Base-by-base conservation (phyloP, 192 early-diverging fungal genomes). In the Ambispora gerdemannii region DNA sequence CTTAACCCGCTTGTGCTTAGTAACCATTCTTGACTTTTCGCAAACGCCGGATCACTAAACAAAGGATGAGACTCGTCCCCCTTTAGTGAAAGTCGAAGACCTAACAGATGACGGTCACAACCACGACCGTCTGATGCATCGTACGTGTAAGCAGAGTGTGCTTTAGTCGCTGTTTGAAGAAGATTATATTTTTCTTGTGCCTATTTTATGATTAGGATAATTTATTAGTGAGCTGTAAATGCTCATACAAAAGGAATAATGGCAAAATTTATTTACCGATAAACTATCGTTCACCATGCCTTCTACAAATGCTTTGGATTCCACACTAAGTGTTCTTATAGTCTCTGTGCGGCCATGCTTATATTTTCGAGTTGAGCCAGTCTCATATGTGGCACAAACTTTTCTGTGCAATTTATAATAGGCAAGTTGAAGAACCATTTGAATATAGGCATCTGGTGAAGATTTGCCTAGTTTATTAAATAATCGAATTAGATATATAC, bases 321-420 rank as follows among this genome's bases (percentile, higher is more conserved):
- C 93, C 0, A 75, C 53, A n/a, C 88, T 91, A 19, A 92, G 77
- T 10, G 92, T 89, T 20, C 95, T 83, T 53, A 87, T 90, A 0
- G 93, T 94, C 70, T 95, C 95, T 0, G 95, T 97, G 22, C 95
- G 83, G 20, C 95, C 95, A 63, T 88, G 88, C 52, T 86, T 68
- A 76, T 85, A 97, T 64, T 89, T 77, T 24, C 95, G 83, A 2
- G 92, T 95, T 49, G 85, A 85, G 6, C 87, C 91, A 17, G 95
- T 91, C 75, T 97, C 95, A 72, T 97, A 97, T 2, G 90, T 91
- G 1, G 91, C 77, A 7, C 87, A 83, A 55, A 83, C 75, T 17
- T 75, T 67, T 13, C 80, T 74, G 62, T 93, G 90, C 19, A 90
- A 63, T 67, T 89, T 87, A 78, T 85, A 92, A 76, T 88, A 97